phyloP scores from a whole-genome alignment of 495 filamentous ascomycete genomes.

The Tuber borchii region DNA sequence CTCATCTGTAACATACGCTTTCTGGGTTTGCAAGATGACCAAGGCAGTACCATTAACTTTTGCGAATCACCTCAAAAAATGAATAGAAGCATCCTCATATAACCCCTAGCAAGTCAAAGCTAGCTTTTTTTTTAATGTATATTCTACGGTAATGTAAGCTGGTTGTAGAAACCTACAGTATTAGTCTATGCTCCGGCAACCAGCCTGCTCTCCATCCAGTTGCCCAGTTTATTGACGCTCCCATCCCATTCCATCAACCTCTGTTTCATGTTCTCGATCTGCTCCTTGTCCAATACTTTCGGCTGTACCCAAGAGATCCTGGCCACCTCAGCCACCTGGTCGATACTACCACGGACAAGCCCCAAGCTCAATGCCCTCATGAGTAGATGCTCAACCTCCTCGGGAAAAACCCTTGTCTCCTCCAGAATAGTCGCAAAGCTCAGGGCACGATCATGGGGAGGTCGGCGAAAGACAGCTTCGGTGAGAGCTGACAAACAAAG shows the following conservation, averaged over 20 bases:
- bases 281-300: constrained; percentile 89
- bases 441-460: constrained; percentile 91
- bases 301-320: constrained; percentile 98
- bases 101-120: neutral
- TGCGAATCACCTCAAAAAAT: neutral
- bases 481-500: constrained; percentile 93
- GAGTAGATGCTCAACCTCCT: constrained; percentile 93
- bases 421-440: constrained; percentile 76
- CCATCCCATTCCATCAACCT: constrained; percentile 88
- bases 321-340: constrained; percentile 90
- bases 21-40: neutral
- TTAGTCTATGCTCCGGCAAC: constrained; percentile 11
- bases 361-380: constrained; percentile 97
- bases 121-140: neutral
- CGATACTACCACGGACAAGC: constrained; percentile 82
- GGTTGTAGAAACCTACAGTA: neutral
- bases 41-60: neutral
- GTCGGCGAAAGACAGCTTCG: constrained; percentile 90
- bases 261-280: constrained; percentile 89
- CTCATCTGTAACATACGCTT: constrained; percentile 25
- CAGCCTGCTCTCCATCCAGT: constrained; percentile 41
- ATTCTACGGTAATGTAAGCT: neutral
- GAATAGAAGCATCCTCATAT: neutral
- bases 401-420: constrained; percentile 83
- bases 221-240: constrained; percentile 68